Evolutionary conservation across 352 stramenopile species (phyloP).

Genomic region (Aphanomyces stellatus): DNA sequence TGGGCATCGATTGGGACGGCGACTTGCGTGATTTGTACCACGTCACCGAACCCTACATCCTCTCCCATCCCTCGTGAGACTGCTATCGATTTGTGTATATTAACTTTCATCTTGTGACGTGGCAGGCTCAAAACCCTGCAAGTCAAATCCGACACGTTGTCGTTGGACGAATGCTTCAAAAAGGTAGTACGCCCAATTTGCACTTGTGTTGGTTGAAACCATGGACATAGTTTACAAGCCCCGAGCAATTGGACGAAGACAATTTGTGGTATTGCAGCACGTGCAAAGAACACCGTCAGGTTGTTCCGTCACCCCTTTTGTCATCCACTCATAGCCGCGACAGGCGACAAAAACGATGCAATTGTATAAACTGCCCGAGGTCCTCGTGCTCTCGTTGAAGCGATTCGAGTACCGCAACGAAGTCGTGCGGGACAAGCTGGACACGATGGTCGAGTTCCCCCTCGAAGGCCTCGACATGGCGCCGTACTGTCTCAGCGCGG

Average conservation of each 20-base stretch:
- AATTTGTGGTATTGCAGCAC: slow-evolving; percentile 81
- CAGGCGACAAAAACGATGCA: slow-evolving; percentile 70
- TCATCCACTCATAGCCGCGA: background rate
- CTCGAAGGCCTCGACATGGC: slow-evolving; percentile 76
- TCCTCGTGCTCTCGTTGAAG: slow-evolving; percentile 83
- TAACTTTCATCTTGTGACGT: background rate
- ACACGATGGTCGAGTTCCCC: slow-evolving; percentile 82
- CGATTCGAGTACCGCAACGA: slow-evolving; percentile 84
- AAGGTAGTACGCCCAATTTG: slow-evolving; percentile 33
- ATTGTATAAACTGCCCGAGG: slow-evolving; percentile 67
- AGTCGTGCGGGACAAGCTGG: slow-evolving; percentile 72
- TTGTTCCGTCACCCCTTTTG: background rate
- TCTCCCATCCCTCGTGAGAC: background rate
- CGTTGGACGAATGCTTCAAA: slow-evolving; percentile 71
- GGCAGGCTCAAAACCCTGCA: background rate
- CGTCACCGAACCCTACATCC: background rate
- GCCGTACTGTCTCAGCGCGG: slow-evolving; percentile 61
- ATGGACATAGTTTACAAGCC: slow-evolving; percentile 43
- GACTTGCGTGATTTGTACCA: slow-evolving; percentile 2
- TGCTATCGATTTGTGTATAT: background rate
- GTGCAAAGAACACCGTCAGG: slow-evolving; percentile 67
- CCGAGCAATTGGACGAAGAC: slow-evolving; percentile 68
- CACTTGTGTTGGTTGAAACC: no score
- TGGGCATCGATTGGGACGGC: slow-evolving; percentile 15
- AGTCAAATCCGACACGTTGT: slow-evolving; percentile 29